Evolutionary conservation across 1,139 yeast species (phyloP).

Genomic region (Sugiyamaella grinbergsii): DNA sequence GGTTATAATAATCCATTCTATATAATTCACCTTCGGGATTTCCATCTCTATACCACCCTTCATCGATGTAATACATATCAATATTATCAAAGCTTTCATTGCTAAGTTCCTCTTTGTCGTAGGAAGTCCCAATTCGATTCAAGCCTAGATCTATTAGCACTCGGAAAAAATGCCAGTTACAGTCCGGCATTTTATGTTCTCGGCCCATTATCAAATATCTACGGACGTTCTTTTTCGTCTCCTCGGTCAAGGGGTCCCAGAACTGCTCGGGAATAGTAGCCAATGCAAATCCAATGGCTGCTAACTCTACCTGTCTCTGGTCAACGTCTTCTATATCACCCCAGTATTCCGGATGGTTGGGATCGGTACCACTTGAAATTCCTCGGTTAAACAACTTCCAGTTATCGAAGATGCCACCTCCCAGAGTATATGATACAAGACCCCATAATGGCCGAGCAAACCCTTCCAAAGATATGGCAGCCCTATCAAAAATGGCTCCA

Average conservation of each 20-base stretch:
- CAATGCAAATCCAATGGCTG: conserved; percentile 40
- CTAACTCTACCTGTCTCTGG: conserved; percentile 41
- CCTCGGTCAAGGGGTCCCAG: conserved; percentile 38
- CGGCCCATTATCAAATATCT: conserved; percentile 32
- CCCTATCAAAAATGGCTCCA: conserved; percentile 31
- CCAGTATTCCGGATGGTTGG: conserved; percentile 39
- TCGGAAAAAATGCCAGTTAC: conserved; percentile 42
- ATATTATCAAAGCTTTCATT: conserved; percentile 32
- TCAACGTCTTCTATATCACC: conserved; percentile 33
- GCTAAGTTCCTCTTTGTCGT: conserved; percentile 25
- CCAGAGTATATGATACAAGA: conserved; percentile 34
- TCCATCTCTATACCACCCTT: conserved; percentile 44
- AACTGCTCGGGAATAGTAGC: conserved; percentile 34
- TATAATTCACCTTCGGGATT: conserved; percentile 23
- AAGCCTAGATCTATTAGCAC: conserved; percentile 39
- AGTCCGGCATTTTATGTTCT: conserved; percentile 28
- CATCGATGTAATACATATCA: conserved; percentile 36
- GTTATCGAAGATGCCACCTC: conserved; percentile 36
- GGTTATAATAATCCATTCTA: conserved; percentile 40
- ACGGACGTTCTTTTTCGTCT: conserved; percentile 32
- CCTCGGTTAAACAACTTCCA: conserved; percentile 34
- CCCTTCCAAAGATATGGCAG: conserved; percentile 37
- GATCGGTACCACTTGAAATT: conserved; percentile 39
- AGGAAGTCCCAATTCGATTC: conserved; percentile 34
- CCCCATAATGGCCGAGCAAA: conserved; percentile 40